A percentile compares a stretch with the other conserved stretches of the same genome.
Conservation (phyloP, 441 rosid species). For the Gossypium aridum region DNA sequence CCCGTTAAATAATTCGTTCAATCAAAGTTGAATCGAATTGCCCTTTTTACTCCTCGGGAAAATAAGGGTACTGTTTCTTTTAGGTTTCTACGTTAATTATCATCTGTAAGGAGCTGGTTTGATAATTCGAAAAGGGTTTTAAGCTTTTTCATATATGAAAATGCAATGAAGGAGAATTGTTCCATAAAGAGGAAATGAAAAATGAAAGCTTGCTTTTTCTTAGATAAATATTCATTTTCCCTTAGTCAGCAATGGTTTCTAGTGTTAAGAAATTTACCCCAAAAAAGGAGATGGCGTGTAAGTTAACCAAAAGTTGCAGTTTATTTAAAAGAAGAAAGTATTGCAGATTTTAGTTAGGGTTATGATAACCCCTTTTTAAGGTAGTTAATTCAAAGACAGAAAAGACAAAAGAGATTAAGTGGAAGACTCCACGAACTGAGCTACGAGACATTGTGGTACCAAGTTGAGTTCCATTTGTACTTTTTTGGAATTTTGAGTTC, state of each 20-base stretch:
- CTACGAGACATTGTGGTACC: background rate
- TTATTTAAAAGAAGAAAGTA: background rate
- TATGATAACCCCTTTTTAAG: background rate
- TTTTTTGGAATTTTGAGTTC: background rate
- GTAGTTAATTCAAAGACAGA: background rate
- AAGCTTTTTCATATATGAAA: background rate
- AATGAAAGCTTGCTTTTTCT: background rate
- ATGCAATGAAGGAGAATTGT: background rate
- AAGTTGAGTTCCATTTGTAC: background rate
- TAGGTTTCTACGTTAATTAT: background rate
- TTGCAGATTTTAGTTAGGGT: background rate
- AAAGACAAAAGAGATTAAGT: background rate
- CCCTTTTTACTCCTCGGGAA: background rate
- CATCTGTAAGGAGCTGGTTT: background rate
- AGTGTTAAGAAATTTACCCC: background rate
- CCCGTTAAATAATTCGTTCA: background rate
- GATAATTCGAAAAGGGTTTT: background rate
- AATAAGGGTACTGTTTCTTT: background rate
- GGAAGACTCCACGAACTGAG: background rate
- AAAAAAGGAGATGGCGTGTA: background rate
- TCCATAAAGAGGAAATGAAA: constrained; percentile 6
- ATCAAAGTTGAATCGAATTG: background rate
- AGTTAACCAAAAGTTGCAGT: background rate
- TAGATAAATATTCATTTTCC: background rate
- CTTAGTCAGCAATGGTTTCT: background rate